These are phyloP conservation scores for Bjerkandera adusta DNA, from an alignment of 1,284 basidiomycete genomes.

Conservation along the genomic window DNA sequence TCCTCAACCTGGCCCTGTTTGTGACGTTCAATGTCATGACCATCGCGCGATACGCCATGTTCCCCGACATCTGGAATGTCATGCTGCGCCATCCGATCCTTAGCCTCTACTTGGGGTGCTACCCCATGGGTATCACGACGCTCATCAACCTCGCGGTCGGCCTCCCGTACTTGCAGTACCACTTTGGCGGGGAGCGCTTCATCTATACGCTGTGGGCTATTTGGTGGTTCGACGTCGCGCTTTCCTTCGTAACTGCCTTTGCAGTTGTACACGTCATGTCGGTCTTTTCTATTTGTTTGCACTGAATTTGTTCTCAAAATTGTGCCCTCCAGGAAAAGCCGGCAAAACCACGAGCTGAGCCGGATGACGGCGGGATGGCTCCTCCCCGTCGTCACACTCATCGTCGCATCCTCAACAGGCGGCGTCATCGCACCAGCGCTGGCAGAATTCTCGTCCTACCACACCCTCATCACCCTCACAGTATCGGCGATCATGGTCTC, in stretches of 20 bases:
- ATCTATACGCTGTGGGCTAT: slow-evolving; percentile 51
- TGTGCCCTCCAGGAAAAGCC: slow-evolving; percentile 47
- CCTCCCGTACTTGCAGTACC: slow-evolving; percentile 27
- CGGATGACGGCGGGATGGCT: slow-evolving; percentile 54
- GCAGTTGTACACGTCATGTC: slow-evolving; percentile 56
- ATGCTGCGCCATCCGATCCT: slow-evolving; percentile 50
- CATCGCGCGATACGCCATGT: slow-evolving; percentile 45
- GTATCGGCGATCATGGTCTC: slow-evolving; percentile 47
- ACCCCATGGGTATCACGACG: slow-evolving; percentile 61
- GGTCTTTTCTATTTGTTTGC: slow-evolving; percentile 16
- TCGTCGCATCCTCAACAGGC: slow-evolving; percentile 61
- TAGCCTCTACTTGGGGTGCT: slow-evolving; percentile 57
- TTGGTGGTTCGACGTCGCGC: slow-evolving; percentile 58
- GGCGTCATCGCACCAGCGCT: slow-evolving; percentile 48
- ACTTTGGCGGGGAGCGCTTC: slow-evolving; percentile 44
- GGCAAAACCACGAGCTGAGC: slow-evolving; percentile 48
- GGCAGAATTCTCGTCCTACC: slow-evolving; percentile 30
- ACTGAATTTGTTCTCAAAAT: background rate
- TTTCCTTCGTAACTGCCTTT: slow-evolving; percentile 49
- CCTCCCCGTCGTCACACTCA: slow-evolving; percentile 59
- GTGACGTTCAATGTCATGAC: slow-evolving; percentile 40
- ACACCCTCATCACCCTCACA: slow-evolving; percentile 48
- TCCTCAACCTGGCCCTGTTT: slow-evolving; percentile 54
- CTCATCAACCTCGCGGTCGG: slow-evolving; percentile 34
- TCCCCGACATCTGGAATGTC: slow-evolving; percentile 33